Evolutionary conservation across 768 basidiomycete species (phyloP).

Genomic region (Podaxis sp.): DNA sequence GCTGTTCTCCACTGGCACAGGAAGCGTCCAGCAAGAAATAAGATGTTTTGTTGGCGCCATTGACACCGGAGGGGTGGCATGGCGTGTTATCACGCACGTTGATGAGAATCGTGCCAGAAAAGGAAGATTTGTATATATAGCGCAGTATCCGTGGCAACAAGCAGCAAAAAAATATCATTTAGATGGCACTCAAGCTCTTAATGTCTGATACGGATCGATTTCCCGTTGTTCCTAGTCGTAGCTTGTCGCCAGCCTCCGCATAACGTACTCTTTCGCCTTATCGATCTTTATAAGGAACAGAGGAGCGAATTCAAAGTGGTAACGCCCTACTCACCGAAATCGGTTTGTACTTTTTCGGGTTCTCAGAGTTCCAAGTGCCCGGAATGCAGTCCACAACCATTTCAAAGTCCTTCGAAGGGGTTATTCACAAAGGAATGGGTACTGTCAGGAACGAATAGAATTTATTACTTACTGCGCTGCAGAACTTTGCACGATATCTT

Average conservation of each 20-base stretch:
- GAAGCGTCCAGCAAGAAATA: too few species aligned
- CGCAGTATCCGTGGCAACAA: too few species aligned
- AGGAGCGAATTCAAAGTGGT: neutral
- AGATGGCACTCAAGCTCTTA: neutral
- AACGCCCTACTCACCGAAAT: slow-evolving; percentile 31
- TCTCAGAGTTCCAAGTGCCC: slow-evolving; percentile 44
- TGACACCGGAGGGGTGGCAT: too few species aligned
- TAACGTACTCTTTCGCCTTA: slow-evolving; percentile 37
- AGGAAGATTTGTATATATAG: too few species aligned
- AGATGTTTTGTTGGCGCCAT: too few species aligned
- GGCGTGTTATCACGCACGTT: too few species aligned
- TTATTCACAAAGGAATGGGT: slow-evolving; percentile 14
- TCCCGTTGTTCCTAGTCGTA: neutral
- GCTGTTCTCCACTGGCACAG: too few species aligned
- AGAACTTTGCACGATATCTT: slow-evolving; percentile 25
- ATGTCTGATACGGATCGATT: neutral
- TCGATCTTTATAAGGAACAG: neutral
- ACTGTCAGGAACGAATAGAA: neutral
- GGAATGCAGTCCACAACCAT: slow-evolving; percentile 51
- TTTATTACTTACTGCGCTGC: slow-evolving; percentile 29
- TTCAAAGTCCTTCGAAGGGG: slow-evolving; percentile 33
- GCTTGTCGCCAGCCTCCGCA: slow-evolving; percentile 35
- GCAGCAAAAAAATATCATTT: too few species aligned
- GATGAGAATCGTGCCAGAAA: too few species aligned
- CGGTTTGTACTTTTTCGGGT: slow-evolving; percentile 51